Base-by-base conservation (phyloP, 202 grass and related monocot genomes). In the Setaria viridis region DNA sequence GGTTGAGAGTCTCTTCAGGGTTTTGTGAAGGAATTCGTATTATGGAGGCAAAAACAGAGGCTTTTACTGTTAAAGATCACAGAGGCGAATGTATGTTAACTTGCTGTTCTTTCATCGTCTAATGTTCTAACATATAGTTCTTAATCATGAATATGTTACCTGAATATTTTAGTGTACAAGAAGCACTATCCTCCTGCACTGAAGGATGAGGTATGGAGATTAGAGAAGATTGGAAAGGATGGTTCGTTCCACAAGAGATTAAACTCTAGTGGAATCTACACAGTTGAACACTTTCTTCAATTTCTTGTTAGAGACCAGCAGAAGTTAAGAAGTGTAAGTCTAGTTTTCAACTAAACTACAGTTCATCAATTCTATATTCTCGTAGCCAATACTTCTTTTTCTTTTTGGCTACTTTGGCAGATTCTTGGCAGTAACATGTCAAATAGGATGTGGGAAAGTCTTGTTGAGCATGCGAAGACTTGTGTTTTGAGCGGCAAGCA, bases 21-120 rank as follows among this genome's bases (percentile, higher is more conserved):
- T 94, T 70, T 59, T 91, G 95, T 78, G 84, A 98, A 57, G 95
- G 91, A 72, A 81, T 89, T 84, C 91, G 84, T 77, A 83, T 98
- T 51, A 93, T 87, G 70, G 95, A 95, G 82, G 93, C 93, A 69
- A 98, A 94, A 82, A 95, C 95, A 74, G 95, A 98, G 74, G 93
- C 93, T 67, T 98, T 98, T 70, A 95, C 74, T 79, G 95, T 98
- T 78, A 98, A 94, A 83, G 91, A 98, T 76, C 95, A 92, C 86
- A 93, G 95, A 91, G 95, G 95, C 78, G 91, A 98, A 92, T 77
- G 95, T 98, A 93, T 82, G 92, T 90, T 83, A 80, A 29, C 9
- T 17, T 69, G 70, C 21, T 76, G 12, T 78, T n/a, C 30, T 88
- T 12, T 48, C 47, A 76, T 70, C 84, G 10, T 78, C 79, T 62